Evolutionary conservation across 1,284 basidiomycete genomes (phyloP).

Genomic region (Schizophyllum commune): DNA sequence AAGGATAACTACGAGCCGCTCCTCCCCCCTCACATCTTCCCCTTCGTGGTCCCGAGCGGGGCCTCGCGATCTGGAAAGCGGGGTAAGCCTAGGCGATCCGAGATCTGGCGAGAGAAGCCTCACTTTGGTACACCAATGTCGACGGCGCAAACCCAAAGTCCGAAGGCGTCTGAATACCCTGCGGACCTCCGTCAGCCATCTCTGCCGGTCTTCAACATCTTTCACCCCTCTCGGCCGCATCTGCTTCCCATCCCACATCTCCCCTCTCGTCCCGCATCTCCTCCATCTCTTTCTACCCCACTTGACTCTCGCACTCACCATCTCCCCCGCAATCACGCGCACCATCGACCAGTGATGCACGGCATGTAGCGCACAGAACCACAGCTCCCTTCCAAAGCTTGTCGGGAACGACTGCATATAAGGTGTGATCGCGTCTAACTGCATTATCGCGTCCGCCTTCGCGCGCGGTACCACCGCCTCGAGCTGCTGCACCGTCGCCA

Average conservation of each 20-base stretch:
- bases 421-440: constrained; percentile 72
- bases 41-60: constrained; percentile 12
- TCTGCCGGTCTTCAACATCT: constrained; percentile 33
- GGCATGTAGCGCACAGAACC: constrained; percentile 79
- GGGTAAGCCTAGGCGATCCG: constrained; percentile 1
- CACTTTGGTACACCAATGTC: constrained; percentile 64
- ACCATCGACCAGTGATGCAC: constrained; percentile 86
- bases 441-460: constrained; percentile 25
- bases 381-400: constrained; percentile 80
- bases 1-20: not conserved
- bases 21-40: not conserved
- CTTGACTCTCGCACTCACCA: constrained; percentile 36
- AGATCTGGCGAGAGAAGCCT: constrained; percentile 13
- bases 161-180: constrained; percentile 60
- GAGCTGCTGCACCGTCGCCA: constrained; percentile 49
- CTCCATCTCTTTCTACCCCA: not conserved
- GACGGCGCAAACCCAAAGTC: constrained; percentile 80
- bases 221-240: not conserved
- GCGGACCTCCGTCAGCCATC: not conserved
- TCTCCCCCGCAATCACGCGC: constrained; percentile 72
- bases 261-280: constrained; percentile 33
- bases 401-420: constrained; percentile 64
- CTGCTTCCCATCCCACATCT: not conserved
- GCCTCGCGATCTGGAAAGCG: constrained; percentile 28
- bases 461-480: constrained; percentile 41